Evolutionary conservation across 371 early-diverging fungal species (phyloP).

Genomic region (Choanephora cucurbitarum): DNA sequence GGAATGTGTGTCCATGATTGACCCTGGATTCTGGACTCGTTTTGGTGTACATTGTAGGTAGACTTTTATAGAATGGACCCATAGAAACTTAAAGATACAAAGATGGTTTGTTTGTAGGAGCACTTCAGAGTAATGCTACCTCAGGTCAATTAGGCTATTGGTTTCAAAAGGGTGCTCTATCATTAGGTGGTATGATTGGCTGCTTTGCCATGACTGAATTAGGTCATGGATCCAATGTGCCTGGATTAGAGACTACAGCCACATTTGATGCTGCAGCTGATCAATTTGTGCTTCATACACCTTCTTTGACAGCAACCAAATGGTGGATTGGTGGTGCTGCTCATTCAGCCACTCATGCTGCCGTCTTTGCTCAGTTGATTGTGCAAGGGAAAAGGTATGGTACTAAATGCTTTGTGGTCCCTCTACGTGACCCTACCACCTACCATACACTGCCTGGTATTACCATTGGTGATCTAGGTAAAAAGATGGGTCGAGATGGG

Average conservation of each 20-base stretch:
- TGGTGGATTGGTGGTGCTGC: constrained; percentile 98
- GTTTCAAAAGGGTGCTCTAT: constrained; percentile 86
- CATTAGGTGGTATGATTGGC: constrained; percentile 80
- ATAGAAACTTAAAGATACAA: not conserved
- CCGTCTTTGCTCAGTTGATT: constrained; percentile 80
- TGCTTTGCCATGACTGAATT: constrained; percentile 94
- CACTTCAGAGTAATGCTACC: constrained; percentile 87
- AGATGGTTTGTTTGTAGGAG: constrained; percentile 87
- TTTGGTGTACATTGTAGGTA: constrained; percentile 83
- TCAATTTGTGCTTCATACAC: constrained; percentile 90
- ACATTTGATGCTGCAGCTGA: constrained; percentile 84
- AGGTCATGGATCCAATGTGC: constrained; percentile 90
- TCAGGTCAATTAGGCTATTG: constrained; percentile 86
- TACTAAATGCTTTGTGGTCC: constrained; percentile 78
- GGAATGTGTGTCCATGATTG: constrained; percentile 80
- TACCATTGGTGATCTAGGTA: constrained; percentile 72
- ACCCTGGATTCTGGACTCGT: constrained; percentile 93
- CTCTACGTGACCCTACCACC: constrained; percentile 61
- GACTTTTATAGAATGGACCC: not conserved
- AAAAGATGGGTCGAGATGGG: constrained; percentile 82
- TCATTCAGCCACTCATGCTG: constrained; percentile 81
- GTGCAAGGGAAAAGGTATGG: constrained; percentile 80
- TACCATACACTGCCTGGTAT: constrained; percentile 61
- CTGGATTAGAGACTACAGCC: constrained; percentile 92
- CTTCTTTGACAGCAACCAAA: constrained; percentile 86